Evolutionary conservation across 495 filamentous ascomycete species (phyloP).

Genomic region (Penicillium mononematosum): DNA sequence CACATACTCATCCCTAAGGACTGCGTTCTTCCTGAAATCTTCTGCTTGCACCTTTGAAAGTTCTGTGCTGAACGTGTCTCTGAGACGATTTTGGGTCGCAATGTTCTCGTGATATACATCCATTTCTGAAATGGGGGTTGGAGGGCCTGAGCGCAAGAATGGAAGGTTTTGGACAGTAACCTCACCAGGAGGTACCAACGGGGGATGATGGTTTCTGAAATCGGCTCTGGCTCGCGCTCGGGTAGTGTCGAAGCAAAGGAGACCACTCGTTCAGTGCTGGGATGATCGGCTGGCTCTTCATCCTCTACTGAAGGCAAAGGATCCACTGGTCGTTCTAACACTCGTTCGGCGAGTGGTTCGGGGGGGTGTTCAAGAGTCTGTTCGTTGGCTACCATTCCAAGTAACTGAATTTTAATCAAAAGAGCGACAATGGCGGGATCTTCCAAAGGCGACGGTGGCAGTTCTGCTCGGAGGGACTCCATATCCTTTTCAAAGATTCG

Average conservation of each 20-base stretch:
- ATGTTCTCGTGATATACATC: conserved; percentile 47
- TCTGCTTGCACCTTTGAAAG: conserved; percentile 45
- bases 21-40: conserved; percentile 41
- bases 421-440: conserved; percentile 46
- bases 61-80: conserved; percentile 34
- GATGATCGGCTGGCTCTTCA: conserved; percentile 1
- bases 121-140: conserved; percentile 51
- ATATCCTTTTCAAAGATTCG: conserved; percentile 49
- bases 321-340: background rate
- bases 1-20: conserved; percentile 43
- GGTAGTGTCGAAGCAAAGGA: conserved; percentile 13
- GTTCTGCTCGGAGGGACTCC: conserved; percentile 41
- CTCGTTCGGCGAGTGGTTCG: background rate
- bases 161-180: conserved; percentile 46
- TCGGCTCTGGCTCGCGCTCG: conserved; percentile 12
- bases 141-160: conserved; percentile 48
- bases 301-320: conserved; percentile 19
- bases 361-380: background rate
- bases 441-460: conserved; percentile 45
- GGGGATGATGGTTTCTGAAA: conserved; percentile 14
- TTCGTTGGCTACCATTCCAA: conserved; percentile 42
- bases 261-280: conserved; percentile 15
- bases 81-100: conserved; percentile 35
- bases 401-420: conserved; percentile 46
- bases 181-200: conserved; percentile 11